These are phyloP conservation scores for Catenaria anguillulae DNA, from an alignment of 371 early-diverging fungal species.

Conservation along the genomic window DNA sequence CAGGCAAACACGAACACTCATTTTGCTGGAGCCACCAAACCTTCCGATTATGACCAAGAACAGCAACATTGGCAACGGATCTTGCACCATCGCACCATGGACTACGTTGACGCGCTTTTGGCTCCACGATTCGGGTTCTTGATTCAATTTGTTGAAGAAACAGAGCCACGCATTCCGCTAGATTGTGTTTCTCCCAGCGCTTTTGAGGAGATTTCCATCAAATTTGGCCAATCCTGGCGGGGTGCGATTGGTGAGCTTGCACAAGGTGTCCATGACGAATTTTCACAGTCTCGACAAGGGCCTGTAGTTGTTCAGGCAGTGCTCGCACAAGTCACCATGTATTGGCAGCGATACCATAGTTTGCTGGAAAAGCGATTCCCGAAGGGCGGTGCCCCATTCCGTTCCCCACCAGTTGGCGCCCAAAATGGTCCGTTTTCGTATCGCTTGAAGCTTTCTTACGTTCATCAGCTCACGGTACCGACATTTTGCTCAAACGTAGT, in stretches of 20 bases:
- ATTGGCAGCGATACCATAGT: constrained; percentile 68
- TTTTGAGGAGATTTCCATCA: constrained; percentile 45
- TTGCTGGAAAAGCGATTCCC: constrained; percentile 50
- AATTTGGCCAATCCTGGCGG: constrained; percentile 70
- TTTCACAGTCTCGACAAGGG: constrained; percentile 83
- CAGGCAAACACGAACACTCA: no score
- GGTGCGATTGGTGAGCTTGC: constrained; percentile 54
- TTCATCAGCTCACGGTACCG: no score
- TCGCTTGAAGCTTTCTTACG: no score
- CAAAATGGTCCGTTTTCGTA: no score
- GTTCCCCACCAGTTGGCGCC: constrained; percentile 64
- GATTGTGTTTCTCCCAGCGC: constrained; percentile 12
- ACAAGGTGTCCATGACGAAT: constrained; percentile 64
- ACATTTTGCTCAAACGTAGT: no score
- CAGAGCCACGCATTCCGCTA: not conserved
- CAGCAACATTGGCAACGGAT: constrained; percentile 51
- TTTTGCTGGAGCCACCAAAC: no score
- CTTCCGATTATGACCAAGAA: constrained; percentile 60
- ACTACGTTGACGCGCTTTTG: constrained; percentile 74
- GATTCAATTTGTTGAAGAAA: constrained; percentile 47
- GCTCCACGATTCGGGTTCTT: constrained; percentile 59
- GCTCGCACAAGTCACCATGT: constrained; percentile 65
- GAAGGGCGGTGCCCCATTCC: constrained; percentile 16
- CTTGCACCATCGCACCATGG: constrained; percentile 47
- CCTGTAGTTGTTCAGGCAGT: constrained; percentile 71